These are phyloP conservation scores for Dysphania ambrosioides DNA, from an alignment of 148 eudicot genomes.

Conservation along the genomic window DNA sequence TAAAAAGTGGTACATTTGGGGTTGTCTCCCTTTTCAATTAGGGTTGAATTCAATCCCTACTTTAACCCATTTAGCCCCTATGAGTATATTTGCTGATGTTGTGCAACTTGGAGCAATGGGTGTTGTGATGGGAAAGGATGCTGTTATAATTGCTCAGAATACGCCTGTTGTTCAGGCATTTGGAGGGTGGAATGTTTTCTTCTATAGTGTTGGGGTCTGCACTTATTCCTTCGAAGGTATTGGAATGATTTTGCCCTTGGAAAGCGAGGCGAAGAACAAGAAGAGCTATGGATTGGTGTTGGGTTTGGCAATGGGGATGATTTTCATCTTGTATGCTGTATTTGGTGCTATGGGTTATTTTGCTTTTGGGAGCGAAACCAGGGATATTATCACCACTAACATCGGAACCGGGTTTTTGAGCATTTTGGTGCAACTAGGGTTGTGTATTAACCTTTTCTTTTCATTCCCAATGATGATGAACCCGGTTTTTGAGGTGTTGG, in stretches of 20 bases:
- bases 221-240: constrained; percentile 75
- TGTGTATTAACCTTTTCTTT: constrained; percentile 65
- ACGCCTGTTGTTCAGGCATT: constrained; percentile 41
- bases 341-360: constrained; percentile 73
- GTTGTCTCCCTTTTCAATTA: constrained; percentile 68
- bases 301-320: constrained; percentile 52
- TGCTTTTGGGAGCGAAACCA: constrained; percentile 65
- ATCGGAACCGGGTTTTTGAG: constrained; percentile 61
- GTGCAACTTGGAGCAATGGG: constrained; percentile 74
- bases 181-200: constrained; percentile 47
- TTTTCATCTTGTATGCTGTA: constrained; percentile 48
- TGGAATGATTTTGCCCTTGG: constrained; percentile 76
- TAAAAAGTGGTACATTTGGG: constrained; percentile 57
- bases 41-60: constrained; percentile 72
- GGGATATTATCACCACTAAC: constrained; percentile 70
- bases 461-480: constrained; percentile 83
- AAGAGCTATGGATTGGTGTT: constrained; percentile 46
- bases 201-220: constrained; percentile 69
- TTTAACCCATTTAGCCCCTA: constrained; percentile 71
- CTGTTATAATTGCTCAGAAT: constrained; percentile 22
- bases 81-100: constrained; percentile 79
- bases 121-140: constrained; percentile 60
- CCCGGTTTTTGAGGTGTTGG: constrained; percentile 82
- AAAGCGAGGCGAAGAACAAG: constrained; percentile 56
- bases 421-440: constrained; percentile 56